Percentiles rank a stretch among this genome's conserved stretches.
Conservation (phyloP, 2,329 filamentous ascomycete species). For the Cytospora schulzeri region DNA sequence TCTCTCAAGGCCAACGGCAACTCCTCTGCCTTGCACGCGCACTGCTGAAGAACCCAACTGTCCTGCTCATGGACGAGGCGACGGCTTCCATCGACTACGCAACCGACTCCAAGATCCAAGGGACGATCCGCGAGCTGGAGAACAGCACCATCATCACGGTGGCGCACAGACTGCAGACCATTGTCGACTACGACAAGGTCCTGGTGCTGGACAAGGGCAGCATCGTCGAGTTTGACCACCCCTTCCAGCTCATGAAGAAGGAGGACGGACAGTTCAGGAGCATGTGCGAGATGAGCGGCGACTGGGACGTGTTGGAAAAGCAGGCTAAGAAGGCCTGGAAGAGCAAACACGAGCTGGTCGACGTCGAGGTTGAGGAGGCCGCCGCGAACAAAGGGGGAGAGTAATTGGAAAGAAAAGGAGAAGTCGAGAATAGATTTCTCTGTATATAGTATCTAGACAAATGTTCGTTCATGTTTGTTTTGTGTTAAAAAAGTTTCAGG, state of each 20-base stretch:
- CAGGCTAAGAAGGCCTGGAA: constrained; percentile 57
- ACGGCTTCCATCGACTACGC: constrained; percentile 97
- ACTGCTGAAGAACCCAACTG: constrained; percentile 85
- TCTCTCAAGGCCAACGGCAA: constrained; percentile 95
- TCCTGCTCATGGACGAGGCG: constrained; percentile 98
- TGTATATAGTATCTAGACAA: constrained; percentile 10
- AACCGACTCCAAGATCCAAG: constrained; percentile 94
- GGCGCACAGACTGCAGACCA: constrained; percentile 91
- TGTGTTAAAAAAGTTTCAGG: constrained; percentile 1
- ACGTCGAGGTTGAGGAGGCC: constrained; percentile 38
- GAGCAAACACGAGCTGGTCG: constrained; percentile 41
- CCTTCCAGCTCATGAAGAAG: constrained; percentile 76
- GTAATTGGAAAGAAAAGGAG: not conserved
- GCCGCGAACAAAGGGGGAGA: not conserved
- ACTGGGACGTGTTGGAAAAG: constrained; percentile 53
- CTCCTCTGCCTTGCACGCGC: constrained; percentile 91
- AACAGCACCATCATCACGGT: constrained; percentile 91
- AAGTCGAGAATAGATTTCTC: not conserved
- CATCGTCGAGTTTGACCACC: constrained; percentile 89
- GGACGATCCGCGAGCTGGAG: constrained; percentile 88
- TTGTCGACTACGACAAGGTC: constrained; percentile 98
- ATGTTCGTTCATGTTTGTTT: not conserved
- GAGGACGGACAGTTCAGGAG: constrained; percentile 64
- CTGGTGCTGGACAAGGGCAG: constrained; percentile 87
- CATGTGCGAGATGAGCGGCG: constrained; percentile 69